Evolutionary conservation across 164 flowering plant species (phyloP).

Genomic region (Aristolochia californica): DNA sequence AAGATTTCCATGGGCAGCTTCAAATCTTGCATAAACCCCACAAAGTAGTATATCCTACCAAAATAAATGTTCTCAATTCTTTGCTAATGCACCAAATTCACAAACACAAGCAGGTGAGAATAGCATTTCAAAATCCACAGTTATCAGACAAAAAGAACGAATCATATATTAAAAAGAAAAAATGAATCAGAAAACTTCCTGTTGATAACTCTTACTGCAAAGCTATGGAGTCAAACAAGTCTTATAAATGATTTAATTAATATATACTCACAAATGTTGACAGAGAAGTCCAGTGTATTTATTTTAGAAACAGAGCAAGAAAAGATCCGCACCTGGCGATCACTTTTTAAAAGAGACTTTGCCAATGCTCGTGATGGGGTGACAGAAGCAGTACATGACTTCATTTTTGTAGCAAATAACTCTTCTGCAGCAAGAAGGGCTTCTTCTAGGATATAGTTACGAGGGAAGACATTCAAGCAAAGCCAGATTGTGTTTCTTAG

Average conservation of each 20-base stretch:
- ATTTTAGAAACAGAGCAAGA: neutral
- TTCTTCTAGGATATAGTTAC: constrained; percentile 63
- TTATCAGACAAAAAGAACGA: too few species aligned
- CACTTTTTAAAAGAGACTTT: constrained; percentile 69
- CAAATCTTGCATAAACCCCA: constrained; percentile 89
- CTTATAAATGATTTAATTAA: neutral
- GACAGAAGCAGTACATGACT: constrained; percentile 19
- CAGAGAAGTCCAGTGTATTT: neutral
- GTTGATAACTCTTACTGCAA: neutral
- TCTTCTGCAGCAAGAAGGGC: constrained; percentile 82
- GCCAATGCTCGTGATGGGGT: constrained; percentile 81
- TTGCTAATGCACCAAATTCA: neutral
- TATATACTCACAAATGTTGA: neutral
- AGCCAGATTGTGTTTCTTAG: constrained; percentile 70
- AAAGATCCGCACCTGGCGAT: constrained; percentile 57
- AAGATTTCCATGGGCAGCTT: constrained; percentile 70
- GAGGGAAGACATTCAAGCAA: constrained; percentile 64
- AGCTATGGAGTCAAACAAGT: neutral
- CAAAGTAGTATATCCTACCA: constrained; percentile 75
- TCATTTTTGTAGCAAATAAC: constrained; percentile 37
- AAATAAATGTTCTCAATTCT: constrained; percentile 5
- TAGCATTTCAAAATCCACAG: neutral
- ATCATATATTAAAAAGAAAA: too few species aligned
- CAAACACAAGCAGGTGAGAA: neutral
- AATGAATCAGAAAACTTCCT: neutral